Evolutionary conservation across 441 rosid genomes (phyloP).

Genomic region (Heliophila coronopifolia): DNA sequence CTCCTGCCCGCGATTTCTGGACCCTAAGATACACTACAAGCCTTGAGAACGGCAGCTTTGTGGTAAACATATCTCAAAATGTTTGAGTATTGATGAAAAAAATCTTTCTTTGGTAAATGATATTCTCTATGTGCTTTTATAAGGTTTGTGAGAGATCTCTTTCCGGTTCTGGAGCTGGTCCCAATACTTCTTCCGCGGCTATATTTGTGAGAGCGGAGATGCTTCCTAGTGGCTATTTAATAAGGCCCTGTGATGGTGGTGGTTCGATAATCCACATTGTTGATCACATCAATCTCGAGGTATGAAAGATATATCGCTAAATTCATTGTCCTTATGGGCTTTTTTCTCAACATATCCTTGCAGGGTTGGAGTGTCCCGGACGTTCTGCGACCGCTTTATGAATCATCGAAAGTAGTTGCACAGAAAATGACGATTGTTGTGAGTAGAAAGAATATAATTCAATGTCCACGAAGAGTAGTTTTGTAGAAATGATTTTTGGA

Average conservation of each 20-base stretch:
- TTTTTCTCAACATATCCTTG: no score
- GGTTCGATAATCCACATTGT: constrained; percentile 91
- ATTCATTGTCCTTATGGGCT: no score
- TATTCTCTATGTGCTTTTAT: neutral
- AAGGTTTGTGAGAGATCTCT: constrained; percentile 92
- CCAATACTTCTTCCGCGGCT: no score
- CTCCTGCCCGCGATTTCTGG: constrained; percentile 98
- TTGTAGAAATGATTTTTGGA: no score
- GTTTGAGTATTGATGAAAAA: no score
- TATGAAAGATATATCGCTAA: no score
- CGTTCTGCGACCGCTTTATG: constrained; percentile 86
- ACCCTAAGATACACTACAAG: constrained; percentile 78
- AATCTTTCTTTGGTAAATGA: no score
- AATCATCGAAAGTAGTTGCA: constrained; percentile 87
- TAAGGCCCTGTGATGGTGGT: constrained; percentile 97
- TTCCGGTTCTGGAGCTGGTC: constrained; percentile 70
- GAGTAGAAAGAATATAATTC: no score
- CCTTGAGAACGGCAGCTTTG: constrained; percentile 89
- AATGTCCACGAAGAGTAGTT: no score
- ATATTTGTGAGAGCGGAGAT: constrained; percentile 98
- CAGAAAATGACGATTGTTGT: constrained; percentile 95
- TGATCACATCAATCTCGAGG: constrained; percentile 97
- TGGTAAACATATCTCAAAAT: constrained; percentile 33
- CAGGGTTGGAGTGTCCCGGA: constrained; percentile 97
- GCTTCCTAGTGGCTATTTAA: constrained; percentile 88